A percentile compares a stretch with the other conserved stretches of the same genome.
phyloP scores from a whole-genome alignment of 768 basidiomycete genomes.

The Mycena albidolilacea region DNA sequence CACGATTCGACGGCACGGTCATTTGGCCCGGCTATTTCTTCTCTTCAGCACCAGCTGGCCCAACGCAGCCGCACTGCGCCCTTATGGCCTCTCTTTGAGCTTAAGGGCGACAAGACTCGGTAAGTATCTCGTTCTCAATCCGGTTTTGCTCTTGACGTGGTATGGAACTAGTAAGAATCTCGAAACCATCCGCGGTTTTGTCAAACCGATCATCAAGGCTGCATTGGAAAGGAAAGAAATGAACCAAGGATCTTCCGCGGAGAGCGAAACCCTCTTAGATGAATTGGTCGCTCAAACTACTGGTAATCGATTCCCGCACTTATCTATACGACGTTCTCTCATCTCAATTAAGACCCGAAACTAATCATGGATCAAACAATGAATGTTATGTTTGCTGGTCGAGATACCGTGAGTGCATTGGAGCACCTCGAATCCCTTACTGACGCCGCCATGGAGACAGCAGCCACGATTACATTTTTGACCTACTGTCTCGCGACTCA shows the following conservation, averaged over 20 bases:
- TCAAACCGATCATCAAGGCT: background rate
- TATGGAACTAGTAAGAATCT: slow-evolving; percentile 3
- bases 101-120: slow-evolving; percentile 12
- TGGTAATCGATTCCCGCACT: background rate
- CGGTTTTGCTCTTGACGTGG: background rate
- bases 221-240: slow-evolving; percentile 9
- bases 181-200: background rate
- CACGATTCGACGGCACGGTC: background rate
- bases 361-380: slow-evolving; percentile 29
- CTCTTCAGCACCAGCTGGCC: slow-evolving; percentile 14
- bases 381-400: slow-evolving; percentile 11
- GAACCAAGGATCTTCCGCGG: background rate
- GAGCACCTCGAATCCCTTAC: background rate
- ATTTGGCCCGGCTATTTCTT: slow-evolving; percentile 13
- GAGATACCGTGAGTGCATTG: slow-evolving; percentile 1
- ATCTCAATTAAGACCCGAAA: slow-evolving; percentile 15
- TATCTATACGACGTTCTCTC: background rate
- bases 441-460: background rate
- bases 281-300: background rate
- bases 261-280: slow-evolving; percentile 7
- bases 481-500: slow-evolving; percentile 5
- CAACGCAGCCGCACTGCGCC: slow-evolving; percentile 7
- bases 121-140: background rate
- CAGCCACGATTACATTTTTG: slow-evolving; percentile 10
- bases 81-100: slow-evolving; percentile 11